Percentiles rank a stretch among this genome's conserved stretches.
Conservation (phyloP, 2,329 filamentous ascomycete species). For the Aspergillus quadricinctus region DNA sequence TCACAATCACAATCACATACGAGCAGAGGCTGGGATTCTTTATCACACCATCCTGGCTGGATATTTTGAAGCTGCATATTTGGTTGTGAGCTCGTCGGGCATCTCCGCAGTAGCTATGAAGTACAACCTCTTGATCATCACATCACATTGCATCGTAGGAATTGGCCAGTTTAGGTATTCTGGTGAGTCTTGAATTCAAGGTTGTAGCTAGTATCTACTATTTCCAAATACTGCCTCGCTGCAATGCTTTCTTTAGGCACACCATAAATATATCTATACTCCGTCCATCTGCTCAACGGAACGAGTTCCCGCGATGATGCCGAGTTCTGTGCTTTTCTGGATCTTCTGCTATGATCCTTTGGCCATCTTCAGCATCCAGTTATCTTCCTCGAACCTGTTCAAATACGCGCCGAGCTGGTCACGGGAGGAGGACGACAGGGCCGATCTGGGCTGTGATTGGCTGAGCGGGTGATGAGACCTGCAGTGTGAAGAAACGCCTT, state of each 20-base stretch:
- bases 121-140: conserved; percentile 3
- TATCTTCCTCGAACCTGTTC: background rate
- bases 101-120: background rate
- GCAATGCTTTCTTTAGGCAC: background rate
- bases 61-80: background rate
- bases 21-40: no score
- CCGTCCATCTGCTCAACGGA: background rate
- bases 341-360: background rate
- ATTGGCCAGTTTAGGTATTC: background rate
- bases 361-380: background rate
- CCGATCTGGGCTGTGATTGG: conserved; percentile 12
- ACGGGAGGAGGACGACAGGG: conserved; percentile 11
- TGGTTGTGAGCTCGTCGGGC: background rate
- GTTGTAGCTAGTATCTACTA: no score
- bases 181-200: no score
- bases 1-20: background rate
- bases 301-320: background rate
- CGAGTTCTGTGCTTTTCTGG: background rate
- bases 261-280: background rate
- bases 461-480: conserved; percentile 16
- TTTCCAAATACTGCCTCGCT: background rate
- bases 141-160: conserved; percentile 12
- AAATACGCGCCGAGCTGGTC: conserved; percentile 19
- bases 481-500: conserved; percentile 23
- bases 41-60: background rate